Conservation (phyloP, 495 filamentous ascomycete species). For the Hypoxylon cercidicola region DNA sequence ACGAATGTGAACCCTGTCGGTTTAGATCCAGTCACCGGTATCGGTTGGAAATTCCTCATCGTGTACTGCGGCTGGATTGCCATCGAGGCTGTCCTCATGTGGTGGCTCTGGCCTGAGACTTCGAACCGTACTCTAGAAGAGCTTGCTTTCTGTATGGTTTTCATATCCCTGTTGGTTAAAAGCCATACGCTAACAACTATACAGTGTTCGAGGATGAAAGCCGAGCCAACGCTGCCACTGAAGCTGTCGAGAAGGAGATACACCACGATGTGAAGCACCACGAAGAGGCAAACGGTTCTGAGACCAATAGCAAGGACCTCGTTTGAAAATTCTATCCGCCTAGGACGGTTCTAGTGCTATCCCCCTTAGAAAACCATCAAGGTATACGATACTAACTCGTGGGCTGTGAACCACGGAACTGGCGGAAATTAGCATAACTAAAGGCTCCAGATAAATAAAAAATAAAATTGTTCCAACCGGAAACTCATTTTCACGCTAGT, state of each 20-base stretch:
- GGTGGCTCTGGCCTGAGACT: constrained; percentile 70
- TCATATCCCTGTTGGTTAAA: background rate
- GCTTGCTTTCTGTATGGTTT: constrained; percentile 63
- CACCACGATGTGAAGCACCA: constrained; percentile 34
- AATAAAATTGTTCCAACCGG: too few species aligned
- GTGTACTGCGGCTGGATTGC: constrained; percentile 69
- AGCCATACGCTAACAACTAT: constrained; percentile 11
- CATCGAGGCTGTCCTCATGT: constrained; percentile 65
- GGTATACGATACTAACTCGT: too few species aligned
- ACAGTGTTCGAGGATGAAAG: constrained; percentile 67
- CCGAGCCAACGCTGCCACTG: constrained; percentile 56
- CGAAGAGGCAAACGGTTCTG: constrained; percentile 23
- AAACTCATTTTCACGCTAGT: too few species aligned
- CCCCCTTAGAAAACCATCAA: too few species aligned
- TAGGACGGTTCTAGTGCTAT: too few species aligned
- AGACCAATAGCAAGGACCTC: constrained; percentile 35
- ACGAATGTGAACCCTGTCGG: constrained; percentile 74
- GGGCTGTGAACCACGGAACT: too few species aligned
- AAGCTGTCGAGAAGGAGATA: constrained; percentile 60
- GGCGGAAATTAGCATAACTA: too few species aligned
- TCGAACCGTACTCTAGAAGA: constrained; percentile 67
- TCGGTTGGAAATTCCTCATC: constrained; percentile 71
- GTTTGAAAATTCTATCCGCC: constrained; percentile 15
- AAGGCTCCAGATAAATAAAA: too few species aligned
- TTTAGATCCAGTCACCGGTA: constrained; percentile 54